Base-by-base conservation (phyloP, 208 protist genomes). In the Jaenimonas drosophilae region DNA sequence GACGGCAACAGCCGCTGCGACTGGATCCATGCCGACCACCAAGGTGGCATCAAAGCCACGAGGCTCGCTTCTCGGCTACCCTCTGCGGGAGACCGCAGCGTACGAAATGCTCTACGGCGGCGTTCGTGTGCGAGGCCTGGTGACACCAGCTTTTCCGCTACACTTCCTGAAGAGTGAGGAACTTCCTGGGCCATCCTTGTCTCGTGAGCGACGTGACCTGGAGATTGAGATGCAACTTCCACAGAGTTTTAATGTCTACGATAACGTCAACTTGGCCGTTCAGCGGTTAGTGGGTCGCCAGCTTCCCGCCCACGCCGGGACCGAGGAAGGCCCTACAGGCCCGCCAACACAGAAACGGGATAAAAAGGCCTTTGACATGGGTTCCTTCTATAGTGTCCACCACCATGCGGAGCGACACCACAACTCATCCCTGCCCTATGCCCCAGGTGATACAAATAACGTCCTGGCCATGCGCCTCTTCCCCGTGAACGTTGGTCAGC, bases 91-190 rank as follows among this genome's bases (percentile, higher is more conserved):
- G 12, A 64, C 83, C 0, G 68, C 83, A 0, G 76, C 75, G 7
- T 64, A 41, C 26, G 76, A 88, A 33, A 76, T 92, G 73, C 52
- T 92, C 1, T 87, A 88, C 63, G 83, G 83, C 21, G 83, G 83
- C 12, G 65, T 76, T 5, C 70, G 83, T n/a, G 50, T 86, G 9
- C 59, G 64, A 23, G 51, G 79, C 54, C 68, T 92, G 6, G 64
- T 70, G 2, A 60, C 62, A 17, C 37, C 23, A 7, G 62, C 78
- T 4, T 80, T 83, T 39, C 39, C 56, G 5, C 54, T 92, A 2
- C 59, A 76, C 29, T 50, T 41, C 23, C 74, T 70, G 14, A 33
- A 26, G 3, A 80, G 70, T 48, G 83, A 92, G 49, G 32, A 70
- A n/a, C 66, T 92, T 25, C 74, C 76, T 0, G 49, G 61, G 5